Evolutionary conservation across 2,329 filamentous ascomycete species (phyloP).

Genomic region (Alternaria dauci): DNA sequence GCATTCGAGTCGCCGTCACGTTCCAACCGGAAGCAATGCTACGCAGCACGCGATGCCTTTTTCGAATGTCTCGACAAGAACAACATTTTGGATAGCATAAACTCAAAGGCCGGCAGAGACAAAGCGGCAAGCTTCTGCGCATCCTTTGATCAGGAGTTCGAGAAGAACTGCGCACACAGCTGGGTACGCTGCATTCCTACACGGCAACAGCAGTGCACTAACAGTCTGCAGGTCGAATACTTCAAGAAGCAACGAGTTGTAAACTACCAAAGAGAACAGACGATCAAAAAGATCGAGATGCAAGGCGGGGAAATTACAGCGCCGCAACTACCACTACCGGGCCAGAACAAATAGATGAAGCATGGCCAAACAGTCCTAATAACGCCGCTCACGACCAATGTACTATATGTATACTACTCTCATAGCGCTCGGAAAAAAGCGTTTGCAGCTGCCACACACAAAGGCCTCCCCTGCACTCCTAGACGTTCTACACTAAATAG

Average conservation of each 20-base stretch:
- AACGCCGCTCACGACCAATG: constrained; percentile 20
- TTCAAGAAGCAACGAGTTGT: constrained; percentile 97
- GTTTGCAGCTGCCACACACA: not conserved
- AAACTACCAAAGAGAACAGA: constrained; percentile 84
- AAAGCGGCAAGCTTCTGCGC: constrained; percentile 64
- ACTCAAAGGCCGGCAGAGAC: constrained; percentile 61
- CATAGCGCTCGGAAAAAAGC: not conserved
- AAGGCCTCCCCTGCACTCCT: not conserved
- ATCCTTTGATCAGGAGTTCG: constrained; percentile 71
- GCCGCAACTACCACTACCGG: constrained; percentile 44
- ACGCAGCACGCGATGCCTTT: constrained; percentile 87
- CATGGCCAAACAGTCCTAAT: constrained; percentile 1
- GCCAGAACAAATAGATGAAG: constrained; percentile 22
- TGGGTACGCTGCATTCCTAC: constrained; percentile 72
- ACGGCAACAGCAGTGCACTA: constrained; percentile 6
- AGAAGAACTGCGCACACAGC: constrained; percentile 83
- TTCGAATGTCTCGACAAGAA: constrained; percentile 86
- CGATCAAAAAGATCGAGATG: constrained; percentile 57
- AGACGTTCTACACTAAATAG: not conserved
- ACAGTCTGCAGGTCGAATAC: constrained; percentile 77
- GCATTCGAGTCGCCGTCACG: constrained; percentile 83
- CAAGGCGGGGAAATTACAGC: constrained; percentile 52
- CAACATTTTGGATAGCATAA: constrained; percentile 78
- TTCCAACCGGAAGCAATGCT: constrained; percentile 82
- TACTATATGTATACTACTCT: constrained; percentile 19